phyloP scores from a whole-genome alignment of 2,329 filamentous ascomycete species.

The Tympanopsis confertula region DNA sequence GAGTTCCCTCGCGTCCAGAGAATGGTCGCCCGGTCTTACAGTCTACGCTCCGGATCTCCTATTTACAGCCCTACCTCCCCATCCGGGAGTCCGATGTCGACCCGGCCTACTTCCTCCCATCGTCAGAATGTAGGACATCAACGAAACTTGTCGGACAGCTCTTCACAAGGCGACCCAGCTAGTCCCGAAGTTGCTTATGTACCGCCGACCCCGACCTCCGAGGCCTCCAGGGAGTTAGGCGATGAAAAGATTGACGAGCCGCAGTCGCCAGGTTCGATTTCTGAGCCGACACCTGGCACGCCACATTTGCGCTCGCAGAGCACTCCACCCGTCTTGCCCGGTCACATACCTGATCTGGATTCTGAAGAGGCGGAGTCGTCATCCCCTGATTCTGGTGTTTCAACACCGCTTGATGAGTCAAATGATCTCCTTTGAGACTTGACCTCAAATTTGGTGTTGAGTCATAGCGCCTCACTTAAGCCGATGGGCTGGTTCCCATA shows the following conservation, averaged over 20 bases:
- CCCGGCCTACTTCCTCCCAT: not conserved
- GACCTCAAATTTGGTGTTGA: too few relatives aligned
- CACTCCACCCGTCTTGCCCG: conserved; percentile 5
- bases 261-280: too few relatives aligned
- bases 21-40: not conserved
- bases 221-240: not conserved
- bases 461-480: too few relatives aligned
- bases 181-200: not conserved
- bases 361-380: not conserved
- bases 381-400: too few relatives aligned
- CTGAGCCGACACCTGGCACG: not conserved
- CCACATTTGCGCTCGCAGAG: conserved; percentile 4
- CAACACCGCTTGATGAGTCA: too few relatives aligned
- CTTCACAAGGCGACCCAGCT: not conserved
- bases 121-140: not conserved
- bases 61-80: not conserved
- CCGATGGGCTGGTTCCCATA: too few relatives aligned
- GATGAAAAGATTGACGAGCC: not conserved
- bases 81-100: not conserved
- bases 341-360: not conserved
- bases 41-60: not conserved
- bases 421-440: too few relatives aligned
- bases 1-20: not conserved
- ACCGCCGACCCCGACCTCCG: not conserved
- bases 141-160: not conserved